Evolutionary conservation across 768 basidiomycete species (phyloP).

Genomic region (Phanerochaete carnosa): DNA sequence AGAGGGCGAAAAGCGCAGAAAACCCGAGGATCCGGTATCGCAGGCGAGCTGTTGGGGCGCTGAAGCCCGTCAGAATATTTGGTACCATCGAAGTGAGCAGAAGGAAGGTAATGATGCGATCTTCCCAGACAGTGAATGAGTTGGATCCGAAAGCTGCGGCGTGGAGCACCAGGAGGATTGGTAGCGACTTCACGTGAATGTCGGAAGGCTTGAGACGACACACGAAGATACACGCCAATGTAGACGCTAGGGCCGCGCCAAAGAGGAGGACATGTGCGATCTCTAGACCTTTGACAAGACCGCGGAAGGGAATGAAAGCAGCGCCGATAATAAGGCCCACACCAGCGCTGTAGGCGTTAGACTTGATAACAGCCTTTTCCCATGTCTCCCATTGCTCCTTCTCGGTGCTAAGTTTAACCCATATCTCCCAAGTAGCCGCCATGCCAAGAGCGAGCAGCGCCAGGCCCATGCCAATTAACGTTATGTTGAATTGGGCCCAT

Average conservation of each 20-base stretch:
- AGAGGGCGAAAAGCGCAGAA: constrained; percentile 58
- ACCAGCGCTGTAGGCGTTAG: constrained; percentile 5
- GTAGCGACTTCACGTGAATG: constrained; percentile 19
- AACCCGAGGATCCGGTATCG: constrained; percentile 76
- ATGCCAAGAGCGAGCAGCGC: constrained; percentile 54
- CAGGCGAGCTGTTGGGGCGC: constrained; percentile 66
- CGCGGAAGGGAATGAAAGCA: constrained; percentile 23
- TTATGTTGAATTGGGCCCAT: constrained; percentile 93
- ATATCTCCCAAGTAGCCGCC: constrained; percentile 53
- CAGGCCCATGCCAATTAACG: constrained; percentile 75
- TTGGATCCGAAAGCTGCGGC: constrained; percentile 82
- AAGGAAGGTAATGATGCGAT: constrained; percentile 75
- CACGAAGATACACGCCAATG: constrained; percentile 40
- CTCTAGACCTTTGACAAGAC: constrained; percentile 44
- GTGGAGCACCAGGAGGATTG: constrained; percentile 64
- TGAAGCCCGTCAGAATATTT: constrained; percentile 55
- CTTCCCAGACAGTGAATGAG: constrained; percentile 98
- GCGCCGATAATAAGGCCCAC: constrained; percentile 9
- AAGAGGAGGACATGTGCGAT: constrained; percentile 51
- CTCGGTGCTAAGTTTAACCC: constrained; percentile 41
- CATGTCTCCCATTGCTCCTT: constrained; percentile 41
- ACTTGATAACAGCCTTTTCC: constrained; percentile 20
- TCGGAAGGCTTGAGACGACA: constrained; percentile 33
- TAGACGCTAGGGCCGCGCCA: constrained; percentile 43
- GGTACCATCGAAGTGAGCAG: constrained; percentile 62